Conservation (phyloP, 2,329 filamentous ascomycete species). For the Diaporthe citri region DNA sequence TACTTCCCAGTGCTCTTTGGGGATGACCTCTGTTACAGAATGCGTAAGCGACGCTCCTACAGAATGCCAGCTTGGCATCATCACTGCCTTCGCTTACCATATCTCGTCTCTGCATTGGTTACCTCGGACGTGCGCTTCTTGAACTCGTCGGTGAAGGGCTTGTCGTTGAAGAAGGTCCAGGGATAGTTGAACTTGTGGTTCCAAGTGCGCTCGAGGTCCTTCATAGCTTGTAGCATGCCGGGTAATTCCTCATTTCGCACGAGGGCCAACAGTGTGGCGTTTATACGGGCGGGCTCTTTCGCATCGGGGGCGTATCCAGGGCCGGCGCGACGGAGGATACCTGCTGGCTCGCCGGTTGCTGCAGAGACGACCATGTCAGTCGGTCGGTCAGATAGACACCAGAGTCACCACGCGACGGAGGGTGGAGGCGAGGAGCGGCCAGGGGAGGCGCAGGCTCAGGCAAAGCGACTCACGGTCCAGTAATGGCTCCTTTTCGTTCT, state of each 20-base stretch:
- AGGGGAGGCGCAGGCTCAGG: constrained; percentile 14
- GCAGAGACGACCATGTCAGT: constrained; percentile 33
- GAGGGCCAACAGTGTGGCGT: constrained; percentile 90
- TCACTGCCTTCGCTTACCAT: constrained; percentile 67
- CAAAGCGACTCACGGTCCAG: constrained; percentile 77
- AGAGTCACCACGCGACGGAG: neutral
- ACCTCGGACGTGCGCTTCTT: constrained; percentile 82
- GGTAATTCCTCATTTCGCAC: constrained; percentile 92
- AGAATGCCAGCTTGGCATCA: constrained; percentile 26
- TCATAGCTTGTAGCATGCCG: constrained; percentile 89
- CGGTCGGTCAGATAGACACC: neutral
- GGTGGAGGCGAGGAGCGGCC: neutral
- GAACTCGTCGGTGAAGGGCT: constrained; percentile 93
- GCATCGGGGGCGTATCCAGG: constrained; percentile 84
- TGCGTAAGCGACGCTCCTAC: constrained; percentile 22
- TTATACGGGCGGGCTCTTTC: constrained; percentile 84
- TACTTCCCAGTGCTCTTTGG: constrained; percentile 93
- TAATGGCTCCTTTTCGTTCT: constrained; percentile 81
- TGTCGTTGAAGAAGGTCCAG: constrained; percentile 99
- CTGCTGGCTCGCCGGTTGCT: constrained; percentile 89
- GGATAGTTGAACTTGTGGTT: constrained; percentile 99
- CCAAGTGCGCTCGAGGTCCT: constrained; percentile 93
- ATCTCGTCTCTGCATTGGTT: constrained; percentile 90
- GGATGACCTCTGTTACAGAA: constrained; percentile 77
- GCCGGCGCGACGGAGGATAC: constrained; percentile 78